Conservation (phyloP, 192 early-diverging fungal species). For the Coemansia sp. region DNA sequence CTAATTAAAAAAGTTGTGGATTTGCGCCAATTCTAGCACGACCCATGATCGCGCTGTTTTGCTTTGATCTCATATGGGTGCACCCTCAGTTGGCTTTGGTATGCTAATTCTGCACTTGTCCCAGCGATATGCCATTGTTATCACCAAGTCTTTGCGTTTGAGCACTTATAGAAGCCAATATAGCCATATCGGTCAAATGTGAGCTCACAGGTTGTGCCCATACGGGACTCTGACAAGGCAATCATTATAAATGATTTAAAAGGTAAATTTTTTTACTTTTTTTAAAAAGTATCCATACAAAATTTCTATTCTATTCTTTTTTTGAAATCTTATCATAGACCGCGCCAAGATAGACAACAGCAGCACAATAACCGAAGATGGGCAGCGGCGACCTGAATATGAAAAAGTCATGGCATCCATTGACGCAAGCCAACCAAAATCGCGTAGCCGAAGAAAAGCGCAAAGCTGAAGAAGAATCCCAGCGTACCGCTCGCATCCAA, state of each 20-base stretch:
- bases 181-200: not conserved
- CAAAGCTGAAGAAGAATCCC: slow-evolving; percentile 82
- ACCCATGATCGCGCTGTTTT: not conserved
- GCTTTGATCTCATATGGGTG: not conserved
- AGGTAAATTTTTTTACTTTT: too few relatives aligned
- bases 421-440: slow-evolving; percentile 83
- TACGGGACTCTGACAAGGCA: not conserved
- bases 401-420: slow-evolving; percentile 99
- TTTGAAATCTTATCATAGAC: not conserved
- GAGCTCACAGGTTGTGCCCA: not conserved
- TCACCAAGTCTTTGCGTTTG: not conserved
- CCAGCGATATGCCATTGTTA: not conserved
- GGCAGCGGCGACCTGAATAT: slow-evolving; percentile 68
- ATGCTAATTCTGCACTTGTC: not conserved
- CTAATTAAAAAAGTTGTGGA: not conserved
- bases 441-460: slow-evolving; percentile 67
- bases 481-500: slow-evolving; percentile 83
- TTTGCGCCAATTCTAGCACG: not conserved
- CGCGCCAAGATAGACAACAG: not conserved
- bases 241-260: too few relatives aligned
- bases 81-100: not conserved
- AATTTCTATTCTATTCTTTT: not conserved
- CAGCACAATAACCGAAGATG: slow-evolving; percentile 28
- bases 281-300: not conserved
- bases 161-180: not conserved